These are phyloP conservation scores for Cordyceps militaris DNA, from an alignment of 2,329 filamentous ascomycete genomes.

Conservation along the genomic window DNA sequence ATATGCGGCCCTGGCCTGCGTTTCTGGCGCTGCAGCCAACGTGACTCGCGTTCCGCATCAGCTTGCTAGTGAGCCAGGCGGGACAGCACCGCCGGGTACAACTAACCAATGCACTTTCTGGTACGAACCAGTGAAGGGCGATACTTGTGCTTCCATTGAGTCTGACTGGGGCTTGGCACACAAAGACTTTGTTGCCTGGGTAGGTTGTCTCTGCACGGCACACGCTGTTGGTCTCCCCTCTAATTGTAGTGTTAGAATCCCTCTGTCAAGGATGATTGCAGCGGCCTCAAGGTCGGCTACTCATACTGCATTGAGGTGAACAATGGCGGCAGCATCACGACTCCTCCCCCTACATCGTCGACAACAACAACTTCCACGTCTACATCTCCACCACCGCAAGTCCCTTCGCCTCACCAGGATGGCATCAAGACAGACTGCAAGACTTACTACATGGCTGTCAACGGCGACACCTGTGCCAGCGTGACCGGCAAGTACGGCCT, in stretches of 20 bases:
- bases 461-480: constrained; percentile 14
- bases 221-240: no score
- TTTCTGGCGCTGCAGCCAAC: no score
- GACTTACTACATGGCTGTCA: constrained; percentile 13
- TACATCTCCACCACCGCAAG: background rate
- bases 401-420: constrained; percentile 8
- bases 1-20: no score
- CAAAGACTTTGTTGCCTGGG: constrained; percentile 18
- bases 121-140: constrained; percentile 13
- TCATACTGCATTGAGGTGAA: constrained; percentile 18
- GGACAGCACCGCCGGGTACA: no score
- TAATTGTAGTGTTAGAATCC: no score
- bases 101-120: no score
- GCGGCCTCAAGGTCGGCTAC: background rate
- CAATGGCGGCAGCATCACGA: background rate
- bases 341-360: background rate
- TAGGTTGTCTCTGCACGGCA: no score
- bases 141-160: constrained; percentile 22
- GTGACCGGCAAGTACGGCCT: constrained; percentile 1
- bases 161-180: constrained; percentile 19
- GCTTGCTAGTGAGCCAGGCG: no score
- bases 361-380: background rate
- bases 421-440: constrained; percentile 9
- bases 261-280: constrained; percentile 14
- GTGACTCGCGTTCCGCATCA: no score